Evolutionary conservation across 768 basidiomycete genomes (phyloP), one percentile per base, ranked within the genome.

Genomic region (Leccinum obscurum): DNA sequence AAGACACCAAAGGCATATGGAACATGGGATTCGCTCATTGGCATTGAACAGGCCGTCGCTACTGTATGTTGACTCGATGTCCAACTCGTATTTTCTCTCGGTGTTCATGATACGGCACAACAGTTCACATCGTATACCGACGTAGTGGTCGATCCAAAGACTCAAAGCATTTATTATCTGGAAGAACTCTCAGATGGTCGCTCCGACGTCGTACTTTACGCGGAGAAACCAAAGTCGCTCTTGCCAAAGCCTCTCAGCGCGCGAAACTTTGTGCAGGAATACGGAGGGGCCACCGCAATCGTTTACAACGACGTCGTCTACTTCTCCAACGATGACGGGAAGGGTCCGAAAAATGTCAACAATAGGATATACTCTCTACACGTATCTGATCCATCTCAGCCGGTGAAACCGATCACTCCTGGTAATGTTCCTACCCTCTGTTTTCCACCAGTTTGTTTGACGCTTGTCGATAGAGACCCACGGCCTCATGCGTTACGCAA

Each of bases 251-350:
- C 75, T 0, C 88, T 80, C 79, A 87, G 81, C 67, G 83, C 76
- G 17, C 74, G 81, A 24, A 79, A 80, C 1, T 73, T 75, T 8
- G 88, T 90, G 0, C 82, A 88, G 34, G 89, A 89, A 70, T 90
- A 90, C 58, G 89, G 90, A 0, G 89, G 90, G 13, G 82, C 80
- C 5, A 72, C 85, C 0, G 84, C 83, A 0, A 77, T 81, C 6
- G 82, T 82, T 2, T 73, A 81, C 61, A 73, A 75, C 32, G 77
- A 76, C 13, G 70, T 76, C 7, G 73, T 82, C 32, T 85, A 85
- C 71, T 90, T 88, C 72, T 86, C 85, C 3, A 75, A 87, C 69
- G 72, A 81, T 35, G 64, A 62, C 5, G 81, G 35, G 1, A 15
- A 54, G 17, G 3, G 46, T 4, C 13, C 44, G 22, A 22, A 49